Percentiles rank a stretch among this genome's conserved stretches.
These are phyloP conservation scores for Magnaporthales sp. DNA, from an alignment of 2,329 filamentous ascomycete genomes.

Conservation along the genomic window DNA sequence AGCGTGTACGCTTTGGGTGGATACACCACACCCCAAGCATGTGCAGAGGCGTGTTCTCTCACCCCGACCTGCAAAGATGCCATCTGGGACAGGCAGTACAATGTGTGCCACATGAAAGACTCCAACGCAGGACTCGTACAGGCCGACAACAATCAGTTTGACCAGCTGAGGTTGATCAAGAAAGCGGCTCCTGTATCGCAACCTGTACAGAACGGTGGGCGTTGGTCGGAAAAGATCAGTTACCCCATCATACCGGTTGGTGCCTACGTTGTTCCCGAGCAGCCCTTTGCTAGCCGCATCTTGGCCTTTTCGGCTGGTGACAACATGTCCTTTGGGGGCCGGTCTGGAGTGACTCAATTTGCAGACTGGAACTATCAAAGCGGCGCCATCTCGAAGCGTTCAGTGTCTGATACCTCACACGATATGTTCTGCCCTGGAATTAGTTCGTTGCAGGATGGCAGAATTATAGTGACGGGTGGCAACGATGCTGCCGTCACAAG, in stretches of 20 bases:
- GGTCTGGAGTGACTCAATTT: not conserved
- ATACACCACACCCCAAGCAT: not conserved
- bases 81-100: not conserved
- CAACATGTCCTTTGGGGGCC: not conserved
- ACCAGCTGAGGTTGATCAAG: not conserved
- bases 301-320: not conserved
- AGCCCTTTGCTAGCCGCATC: not conserved
- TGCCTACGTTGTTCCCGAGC: not conserved
- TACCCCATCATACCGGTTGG: not conserved
- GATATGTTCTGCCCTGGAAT: constrained; percentile 44
- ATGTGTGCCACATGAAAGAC: not conserved
- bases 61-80: not conserved
- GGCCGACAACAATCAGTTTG: not conserved
- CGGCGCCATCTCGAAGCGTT: not conserved
- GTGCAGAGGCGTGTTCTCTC: not conserved
- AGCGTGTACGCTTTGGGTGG: not conserved
- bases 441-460: constrained; percentile 30
- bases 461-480: constrained; percentile 38
- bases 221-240: not conserved
- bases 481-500: constrained; percentile 29
- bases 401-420: constrained; percentile 22
- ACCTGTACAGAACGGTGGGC: not conserved
- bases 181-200: not conserved
- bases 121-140: not conserved
- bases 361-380: not conserved